Conservation (phyloP, 2,329 filamentous ascomycete species). For the Epichloe uncinata region DNA sequence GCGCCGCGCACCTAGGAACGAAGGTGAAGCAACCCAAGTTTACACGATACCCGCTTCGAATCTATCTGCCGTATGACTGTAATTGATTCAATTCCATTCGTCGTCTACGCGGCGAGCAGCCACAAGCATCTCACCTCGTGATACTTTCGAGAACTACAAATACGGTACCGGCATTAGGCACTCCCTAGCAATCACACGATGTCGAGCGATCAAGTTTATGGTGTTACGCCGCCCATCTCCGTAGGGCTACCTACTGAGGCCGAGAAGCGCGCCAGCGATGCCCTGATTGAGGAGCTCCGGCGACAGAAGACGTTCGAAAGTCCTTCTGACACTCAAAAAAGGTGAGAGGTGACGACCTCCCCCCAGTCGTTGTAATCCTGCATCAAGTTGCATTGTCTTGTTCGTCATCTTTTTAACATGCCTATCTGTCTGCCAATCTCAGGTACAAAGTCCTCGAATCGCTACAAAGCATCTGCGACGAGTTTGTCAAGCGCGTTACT, state of each 20-base stretch:
- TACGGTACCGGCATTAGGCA: background rate
- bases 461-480: conserved; percentile 66
- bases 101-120: background rate
- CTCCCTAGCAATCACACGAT: conserved; percentile 12
- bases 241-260: conserved; percentile 58
- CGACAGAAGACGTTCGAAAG: conserved; percentile 86
- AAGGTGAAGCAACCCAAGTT: background rate
- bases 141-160: background rate
- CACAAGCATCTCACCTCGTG: background rate
- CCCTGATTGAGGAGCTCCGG: conserved; percentile 73
- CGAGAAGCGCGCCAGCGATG: conserved; percentile 65
- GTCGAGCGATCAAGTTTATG: conserved; percentile 31
- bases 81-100: background rate
- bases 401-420: background rate
- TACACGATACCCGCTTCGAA: background rate
- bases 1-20: background rate
- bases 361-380: background rate
- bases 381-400: background rate
- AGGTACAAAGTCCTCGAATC: conserved; percentile 62
- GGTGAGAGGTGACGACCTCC: conserved; percentile 34
- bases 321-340: conserved; percentile 67
- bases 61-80: background rate
- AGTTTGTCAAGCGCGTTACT: conserved; percentile 77
- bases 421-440: background rate
- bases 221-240: conserved; percentile 78